Conservation (phyloP, 192 early-diverging fungal species). For the Coemansia sp. region DNA sequence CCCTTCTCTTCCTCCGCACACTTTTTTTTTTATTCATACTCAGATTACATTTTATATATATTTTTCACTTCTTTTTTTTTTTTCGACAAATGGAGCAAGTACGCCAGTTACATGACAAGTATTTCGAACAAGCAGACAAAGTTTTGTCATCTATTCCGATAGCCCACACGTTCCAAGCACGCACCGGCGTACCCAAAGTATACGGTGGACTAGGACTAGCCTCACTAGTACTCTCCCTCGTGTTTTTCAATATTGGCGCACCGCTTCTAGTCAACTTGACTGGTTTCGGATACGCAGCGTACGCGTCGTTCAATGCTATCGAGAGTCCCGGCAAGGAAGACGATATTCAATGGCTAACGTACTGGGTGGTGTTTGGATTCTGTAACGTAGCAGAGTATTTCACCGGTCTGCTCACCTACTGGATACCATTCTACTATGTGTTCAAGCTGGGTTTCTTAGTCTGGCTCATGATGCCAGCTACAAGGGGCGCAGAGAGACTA, state of each 20-base stretch:
- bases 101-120: constrained; percentile 46
- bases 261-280: constrained; percentile 80
- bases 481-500: constrained; percentile 77
- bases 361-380: constrained; percentile 92
- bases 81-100: constrained; percentile 38
- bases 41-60: not conserved
- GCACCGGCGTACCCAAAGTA: constrained; percentile 86
- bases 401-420: constrained; percentile 85
- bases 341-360: constrained; percentile 90
- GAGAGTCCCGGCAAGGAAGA: constrained; percentile 77
- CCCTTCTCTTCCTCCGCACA: not conserved
- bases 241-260: constrained; percentile 89
- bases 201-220: constrained; percentile 73
- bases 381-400: constrained; percentile 90
- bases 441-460: constrained; percentile 90
- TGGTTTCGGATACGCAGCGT: constrained; percentile 94
- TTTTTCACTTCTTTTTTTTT: not conserved
- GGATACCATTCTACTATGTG: constrained; percentile 94
- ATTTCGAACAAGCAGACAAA: constrained; percentile 61
- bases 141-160: constrained; percentile 71
- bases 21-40: not conserved
- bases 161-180: constrained; percentile 69
- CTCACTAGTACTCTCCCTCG: constrained; percentile 66
- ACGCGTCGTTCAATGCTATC: constrained; percentile 90
- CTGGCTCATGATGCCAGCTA: constrained; percentile 81